Conservation (phyloP, 1,284 basidiomycete species). For the Ustilago vetiveriae region DNA sequence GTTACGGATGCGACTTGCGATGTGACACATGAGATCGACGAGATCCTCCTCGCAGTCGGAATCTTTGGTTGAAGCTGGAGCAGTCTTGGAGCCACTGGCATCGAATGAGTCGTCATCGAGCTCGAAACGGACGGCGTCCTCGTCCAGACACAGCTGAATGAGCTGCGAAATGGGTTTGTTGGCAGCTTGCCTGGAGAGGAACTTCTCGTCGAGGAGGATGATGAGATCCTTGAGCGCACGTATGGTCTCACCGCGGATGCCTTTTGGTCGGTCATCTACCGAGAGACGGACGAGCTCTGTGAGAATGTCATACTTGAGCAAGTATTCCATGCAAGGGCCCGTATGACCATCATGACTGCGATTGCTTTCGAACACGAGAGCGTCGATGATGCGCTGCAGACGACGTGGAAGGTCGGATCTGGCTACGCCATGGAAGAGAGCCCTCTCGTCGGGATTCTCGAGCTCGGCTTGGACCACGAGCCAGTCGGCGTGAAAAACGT, state of each 20-base stretch:
- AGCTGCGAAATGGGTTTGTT: slow-evolving; percentile 86
- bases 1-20: slow-evolving; percentile 57
- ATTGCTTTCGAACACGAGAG: slow-evolving; percentile 84
- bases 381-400: slow-evolving; percentile 84
- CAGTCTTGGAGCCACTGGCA: background rate
- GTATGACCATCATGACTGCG: slow-evolving; percentile 77
- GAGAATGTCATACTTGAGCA: slow-evolving; percentile 78
- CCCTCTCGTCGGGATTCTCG: slow-evolving; percentile 80
- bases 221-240: slow-evolving; percentile 61
- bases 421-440: slow-evolving; percentile 80
- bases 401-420: slow-evolving; percentile 82
- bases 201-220: slow-evolving; percentile 64
- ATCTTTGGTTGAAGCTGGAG: slow-evolving; percentile 5
- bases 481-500: slow-evolving; percentile 48
- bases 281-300: slow-evolving; percentile 59
- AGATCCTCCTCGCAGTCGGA: slow-evolving; percentile 45
- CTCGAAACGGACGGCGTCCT: slow-evolving; percentile 83
- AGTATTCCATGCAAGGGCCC: slow-evolving; percentile 87
- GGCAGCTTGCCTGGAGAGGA: slow-evolving; percentile 59
- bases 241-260: slow-evolving; percentile 61
- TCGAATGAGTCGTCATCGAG: slow-evolving; percentile 73
- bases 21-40: slow-evolving; percentile 62
- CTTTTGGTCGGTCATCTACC: slow-evolving; percentile 58
- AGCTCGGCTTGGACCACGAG: slow-evolving; percentile 67
- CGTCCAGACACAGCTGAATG: slow-evolving; percentile 88